Evolutionary conservation across 306 rosid genomes (phyloP).

Genomic region (Spatholobus suberectus): DNA sequence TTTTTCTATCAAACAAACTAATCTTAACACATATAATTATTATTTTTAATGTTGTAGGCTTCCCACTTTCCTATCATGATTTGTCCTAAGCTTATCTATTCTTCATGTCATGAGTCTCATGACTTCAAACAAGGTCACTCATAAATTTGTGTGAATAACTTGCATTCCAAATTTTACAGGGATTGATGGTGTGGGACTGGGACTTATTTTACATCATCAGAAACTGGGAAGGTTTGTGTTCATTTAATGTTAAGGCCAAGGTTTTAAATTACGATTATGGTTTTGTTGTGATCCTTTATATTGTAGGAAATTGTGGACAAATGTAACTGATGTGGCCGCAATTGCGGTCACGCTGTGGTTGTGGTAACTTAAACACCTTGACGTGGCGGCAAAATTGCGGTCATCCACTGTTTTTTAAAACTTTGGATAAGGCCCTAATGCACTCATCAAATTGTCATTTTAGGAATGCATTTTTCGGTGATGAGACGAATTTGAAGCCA

Average conservation of each 20-base stretch:
- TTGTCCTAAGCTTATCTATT: not conserved
- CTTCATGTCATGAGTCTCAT: constrained; percentile 1
- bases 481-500: constrained; percentile 14
- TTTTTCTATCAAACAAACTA: too few species aligned
- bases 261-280: too few species aligned
- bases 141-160: constrained; percentile 11
- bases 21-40: too few species aligned
- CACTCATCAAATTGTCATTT: not conserved
- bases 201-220: constrained; percentile 71
- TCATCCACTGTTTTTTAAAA: too few species aligned
- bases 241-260: not conserved
- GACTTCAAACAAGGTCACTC: constrained; percentile 8
- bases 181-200: constrained; percentile 86
- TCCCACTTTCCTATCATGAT: not conserved
- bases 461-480: not conserved
- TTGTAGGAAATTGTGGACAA: too few species aligned
- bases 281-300: too few species aligned
- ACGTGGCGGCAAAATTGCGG: too few species aligned
- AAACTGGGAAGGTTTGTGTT: constrained; percentile 70
- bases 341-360: too few species aligned
- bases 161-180: constrained; percentile 54
- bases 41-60: too few species aligned
- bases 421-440: not conserved
- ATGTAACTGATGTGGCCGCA: too few species aligned
- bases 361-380: too few species aligned